Evolutionary conservation across 1,284 basidiomycete species (phyloP).

Genomic region (Ustilago curta): DNA sequence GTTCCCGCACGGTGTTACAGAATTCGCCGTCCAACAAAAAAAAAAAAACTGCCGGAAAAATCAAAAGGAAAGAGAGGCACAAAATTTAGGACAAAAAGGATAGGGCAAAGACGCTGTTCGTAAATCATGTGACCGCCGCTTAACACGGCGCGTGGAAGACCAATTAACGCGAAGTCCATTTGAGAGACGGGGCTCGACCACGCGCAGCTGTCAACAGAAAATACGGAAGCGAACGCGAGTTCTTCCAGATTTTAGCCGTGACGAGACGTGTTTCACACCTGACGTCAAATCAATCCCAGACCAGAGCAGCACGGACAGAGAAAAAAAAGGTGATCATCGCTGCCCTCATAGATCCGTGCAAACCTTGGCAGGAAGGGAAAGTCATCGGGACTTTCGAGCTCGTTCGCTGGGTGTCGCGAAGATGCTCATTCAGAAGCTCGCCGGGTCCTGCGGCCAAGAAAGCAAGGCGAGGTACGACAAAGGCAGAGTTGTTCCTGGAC

Average conservation of each 20-base stretch:
- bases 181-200: conserved; percentile 14
- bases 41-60: neutral
- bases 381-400: neutral
- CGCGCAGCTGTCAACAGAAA: conserved; percentile 52
- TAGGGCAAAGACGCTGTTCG: conserved; percentile 2
- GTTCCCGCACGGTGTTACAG: neutral
- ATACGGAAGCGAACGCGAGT: conserved; percentile 33
- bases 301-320: conserved; percentile 13
- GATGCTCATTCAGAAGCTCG: too few relatives aligned
- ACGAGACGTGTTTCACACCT: conserved; percentile 45
- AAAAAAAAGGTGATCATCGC: neutral
- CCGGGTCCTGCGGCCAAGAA: too few relatives aligned
- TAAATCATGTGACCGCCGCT: conserved; percentile 33
- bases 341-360: neutral
- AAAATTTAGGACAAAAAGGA: too few relatives aligned
- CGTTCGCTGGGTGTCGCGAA: neutral
- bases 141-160: conserved; percentile 34
- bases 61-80: conserved; percentile 1
- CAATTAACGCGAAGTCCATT: conserved; percentile 46
- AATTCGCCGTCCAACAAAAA: too few relatives aligned
- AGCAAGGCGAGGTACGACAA: too few relatives aligned
- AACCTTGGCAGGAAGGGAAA: neutral
- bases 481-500: too few relatives aligned
- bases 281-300: conserved; percentile 6
- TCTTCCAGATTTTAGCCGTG: conserved; percentile 21